Conservation (phyloP, 139 green algal genomes). For the Chlamydomonas sp. region DNA sequence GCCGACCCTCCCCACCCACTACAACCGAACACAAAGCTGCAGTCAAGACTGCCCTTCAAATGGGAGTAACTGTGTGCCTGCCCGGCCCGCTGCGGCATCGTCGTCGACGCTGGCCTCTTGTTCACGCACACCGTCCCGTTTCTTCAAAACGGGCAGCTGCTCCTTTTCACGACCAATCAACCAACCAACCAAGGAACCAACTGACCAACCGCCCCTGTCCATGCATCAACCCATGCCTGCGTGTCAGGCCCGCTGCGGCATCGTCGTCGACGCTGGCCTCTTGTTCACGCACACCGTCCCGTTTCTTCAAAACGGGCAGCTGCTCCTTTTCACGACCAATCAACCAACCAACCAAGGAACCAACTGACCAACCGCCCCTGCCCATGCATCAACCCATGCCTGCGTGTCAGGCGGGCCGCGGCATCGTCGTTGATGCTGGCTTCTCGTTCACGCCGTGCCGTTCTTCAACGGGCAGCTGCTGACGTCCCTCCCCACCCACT, state of each 20-base stretch:
- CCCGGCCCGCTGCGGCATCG: constrained; percentile 21
- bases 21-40: background rate
- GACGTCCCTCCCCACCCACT: too few relatives aligned
- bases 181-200: too few relatives aligned
- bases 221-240: too few relatives aligned
- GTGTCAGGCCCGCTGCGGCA: background rate
- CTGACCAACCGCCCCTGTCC: too few relatives aligned
- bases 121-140: background rate
- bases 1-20: too few relatives aligned
- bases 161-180: too few relatives aligned
- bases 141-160: too few relatives aligned
- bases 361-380: too few relatives aligned
- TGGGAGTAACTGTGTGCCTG: too few relatives aligned
- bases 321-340: too few relatives aligned
- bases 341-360: too few relatives aligned
- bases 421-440: constrained; percentile 57
- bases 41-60: background rate
- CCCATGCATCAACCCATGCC: too few relatives aligned
- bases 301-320: background rate
- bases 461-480: constrained; percentile 46
- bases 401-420: background rate
- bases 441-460: constrained; percentile 77
- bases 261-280: constrained; percentile 19
- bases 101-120: background rate
- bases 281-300: background rate